These are phyloP conservation scores for Isabelozyma pseudorhagii DNA, from an alignment of 805 yeast species.

Conservation along the genomic window DNA sequence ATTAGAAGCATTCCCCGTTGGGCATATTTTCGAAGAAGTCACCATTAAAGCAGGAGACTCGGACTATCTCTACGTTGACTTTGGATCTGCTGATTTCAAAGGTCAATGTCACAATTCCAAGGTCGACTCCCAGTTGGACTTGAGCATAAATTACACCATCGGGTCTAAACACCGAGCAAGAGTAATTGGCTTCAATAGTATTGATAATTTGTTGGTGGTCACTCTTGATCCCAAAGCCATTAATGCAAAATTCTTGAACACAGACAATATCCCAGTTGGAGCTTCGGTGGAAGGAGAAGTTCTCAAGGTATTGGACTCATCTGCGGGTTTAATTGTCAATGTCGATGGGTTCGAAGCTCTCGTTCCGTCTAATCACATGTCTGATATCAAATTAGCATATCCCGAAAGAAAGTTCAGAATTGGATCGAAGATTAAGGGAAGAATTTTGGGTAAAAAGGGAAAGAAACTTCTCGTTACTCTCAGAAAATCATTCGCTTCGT, in stretches of 20 bases:
- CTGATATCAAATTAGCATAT: constrained; percentile 78
- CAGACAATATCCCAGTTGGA: constrained; percentile 77
- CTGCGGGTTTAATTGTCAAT: constrained; percentile 64
- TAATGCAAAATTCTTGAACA: constrained; percentile 60
- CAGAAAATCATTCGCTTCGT: constrained; percentile 77
- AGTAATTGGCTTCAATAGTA: constrained; percentile 62
- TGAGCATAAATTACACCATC: constrained; percentile 48
- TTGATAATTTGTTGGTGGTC: constrained; percentile 66
- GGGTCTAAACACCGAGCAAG: constrained; percentile 77
- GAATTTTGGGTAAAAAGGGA: constrained; percentile 56
- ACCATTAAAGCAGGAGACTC: constrained; percentile 59
- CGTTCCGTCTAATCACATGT: constrained; percentile 73
- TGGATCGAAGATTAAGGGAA: constrained; percentile 76
- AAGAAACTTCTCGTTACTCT: constrained; percentile 61
- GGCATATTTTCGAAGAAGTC: constrained; percentile 62
- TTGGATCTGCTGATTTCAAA: constrained; percentile 48
- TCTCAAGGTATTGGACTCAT: constrained; percentile 51
- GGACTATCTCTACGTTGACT: constrained; percentile 51
- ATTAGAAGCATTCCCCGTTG: constrained; percentile 70
- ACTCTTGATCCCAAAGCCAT: constrained; percentile 68
- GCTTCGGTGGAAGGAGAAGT: constrained; percentile 53
- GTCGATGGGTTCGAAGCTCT: constrained; percentile 67
- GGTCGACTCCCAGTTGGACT: constrained; percentile 45
- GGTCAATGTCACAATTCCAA: constrained; percentile 84
- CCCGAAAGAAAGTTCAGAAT: constrained; percentile 92